A percentile compares a stretch with the other conserved stretches of the same genome.
These are phyloP conservation scores for Phytophthora cryptogea DNA, from an alignment of 352 stramenopile species.

Conservation along the genomic window DNA sequence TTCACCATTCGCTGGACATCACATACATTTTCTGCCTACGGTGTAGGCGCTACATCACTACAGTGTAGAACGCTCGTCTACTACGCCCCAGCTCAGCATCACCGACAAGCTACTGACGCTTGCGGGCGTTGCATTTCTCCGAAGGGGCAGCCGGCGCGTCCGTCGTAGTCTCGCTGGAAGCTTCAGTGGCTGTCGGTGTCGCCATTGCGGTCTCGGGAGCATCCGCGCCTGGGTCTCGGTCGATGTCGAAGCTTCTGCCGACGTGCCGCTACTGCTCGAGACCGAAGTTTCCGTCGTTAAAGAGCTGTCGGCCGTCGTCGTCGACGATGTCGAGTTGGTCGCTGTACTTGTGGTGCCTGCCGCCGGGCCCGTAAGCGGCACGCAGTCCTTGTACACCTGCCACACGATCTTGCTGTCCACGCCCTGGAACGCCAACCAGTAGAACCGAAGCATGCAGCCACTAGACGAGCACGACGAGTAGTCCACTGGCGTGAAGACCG, in stretches of 20 bases:
- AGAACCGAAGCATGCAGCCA: conserved; percentile 39
- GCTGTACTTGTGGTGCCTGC: conserved; percentile 21
- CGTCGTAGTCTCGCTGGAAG: conserved; percentile 7
- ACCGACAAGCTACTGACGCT: conserved; percentile 8
- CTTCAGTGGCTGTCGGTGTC: conserved; percentile 8
- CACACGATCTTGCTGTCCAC: conserved; percentile 29
- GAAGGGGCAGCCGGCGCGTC: conserved; percentile 13
- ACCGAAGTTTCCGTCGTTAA: conserved; percentile 1
- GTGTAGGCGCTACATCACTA: background rate
- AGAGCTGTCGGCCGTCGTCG: conserved; percentile 10
- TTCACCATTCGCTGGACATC: background rate
- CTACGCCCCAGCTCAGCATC: background rate
- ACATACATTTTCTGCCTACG: conserved; percentile 5
- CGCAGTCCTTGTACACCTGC: conserved; percentile 41
- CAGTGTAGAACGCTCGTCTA: too few species aligned
- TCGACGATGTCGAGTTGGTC: conserved; percentile 22
- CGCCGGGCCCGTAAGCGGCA: conserved; percentile 20
- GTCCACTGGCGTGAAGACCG: conserved; percentile 35
- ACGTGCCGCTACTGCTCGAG: conserved; percentile 13
- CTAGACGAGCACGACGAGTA: conserved; percentile 30
- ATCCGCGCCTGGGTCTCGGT: conserved; percentile 9
- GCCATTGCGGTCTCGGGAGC: conserved; percentile 4
- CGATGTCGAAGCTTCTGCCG: conserved; percentile 4
- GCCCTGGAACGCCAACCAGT: conserved; percentile 14
- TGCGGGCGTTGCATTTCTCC: conserved; percentile 21